Base-by-base conservation (phyloP, 257 asterid species). In the Ehretia macrophylla region DNA sequence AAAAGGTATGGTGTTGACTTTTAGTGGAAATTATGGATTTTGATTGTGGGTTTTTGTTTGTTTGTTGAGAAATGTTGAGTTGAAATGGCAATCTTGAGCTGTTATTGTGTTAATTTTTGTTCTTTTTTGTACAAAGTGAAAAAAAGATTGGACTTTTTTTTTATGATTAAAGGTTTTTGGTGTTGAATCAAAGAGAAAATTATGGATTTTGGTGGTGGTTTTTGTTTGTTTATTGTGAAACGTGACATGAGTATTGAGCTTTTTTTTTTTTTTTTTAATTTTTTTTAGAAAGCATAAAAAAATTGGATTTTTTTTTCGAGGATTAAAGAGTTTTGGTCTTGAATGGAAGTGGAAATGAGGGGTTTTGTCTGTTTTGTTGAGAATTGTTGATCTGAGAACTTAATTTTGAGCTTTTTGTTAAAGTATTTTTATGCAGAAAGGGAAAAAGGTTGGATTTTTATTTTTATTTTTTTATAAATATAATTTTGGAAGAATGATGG, bases 341-440 rank as follows among this genome's bases (percentile, higher is more conserved):
- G 56, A 51, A 22, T 17, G 4, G 11, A 9, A 27, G 23, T 9
- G 5, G 32, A 21, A 48, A 52, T 17, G 19, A 23, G 18, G 59
- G 23, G 19, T 40, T 52, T 32, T 39, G 14, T 53, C 55, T 46
- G 13, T 14, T 49, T 8, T 48, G 23, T 56, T 70, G n/a, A n/a
- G n/a, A n/a, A n/a, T n/a, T 39, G 32, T 27, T 27, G 35, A 27
- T 27, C 0, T 11, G 20, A 13, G 46, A 21, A 8, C 17, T 47
- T 13, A 44, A 55, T 0, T 52, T 23, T 17, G 6, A 14, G 32
- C 5, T 32, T 60, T 42, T 17, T 48, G 8, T n/a, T n/a, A n/a
- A n/a, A n/a, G n/a, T 27, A 19, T 9, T 16, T n/a, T 17, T 40
- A 48, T 59, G 66, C 47, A 55, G 27, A 13, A 19, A 54, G 65